phyloP scores from a whole-genome alignment of 331 rosid species.

The Pyrus hybrid region DNA sequence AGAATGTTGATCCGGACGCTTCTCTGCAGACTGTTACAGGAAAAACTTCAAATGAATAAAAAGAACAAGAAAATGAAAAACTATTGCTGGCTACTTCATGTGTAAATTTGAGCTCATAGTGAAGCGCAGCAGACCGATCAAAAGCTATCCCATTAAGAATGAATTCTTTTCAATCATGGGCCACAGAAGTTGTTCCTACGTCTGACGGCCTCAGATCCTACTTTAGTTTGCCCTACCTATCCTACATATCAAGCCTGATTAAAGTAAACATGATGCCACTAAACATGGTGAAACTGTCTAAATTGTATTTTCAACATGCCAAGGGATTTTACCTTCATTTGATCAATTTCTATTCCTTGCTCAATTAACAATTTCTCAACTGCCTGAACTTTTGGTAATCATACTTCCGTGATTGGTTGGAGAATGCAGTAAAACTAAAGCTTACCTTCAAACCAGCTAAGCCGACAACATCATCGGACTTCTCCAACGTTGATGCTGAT shows the following conservation, averaged over 20 bases:
- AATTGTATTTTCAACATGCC: neutral
- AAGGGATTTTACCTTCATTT: neutral
- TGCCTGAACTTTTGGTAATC: neutral
- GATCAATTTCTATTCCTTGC: neutral
- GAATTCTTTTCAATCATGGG: neutral
- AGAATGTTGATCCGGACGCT: slow-evolving; percentile 6
- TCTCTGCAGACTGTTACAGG: slow-evolving; percentile 10
- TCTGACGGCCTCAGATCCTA: neutral
- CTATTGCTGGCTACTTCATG: neutral
- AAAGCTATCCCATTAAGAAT: neutral
- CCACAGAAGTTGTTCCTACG: neutral
- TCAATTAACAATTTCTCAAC: neutral
- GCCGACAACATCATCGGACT: slow-evolving; percentile 5
- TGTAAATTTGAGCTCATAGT: neutral
- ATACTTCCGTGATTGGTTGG: neutral
- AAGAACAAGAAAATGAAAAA: slow-evolving; percentile 2
- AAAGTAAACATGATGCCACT: neutral
- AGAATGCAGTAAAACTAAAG: neutral
- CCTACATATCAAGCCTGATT: neutral
- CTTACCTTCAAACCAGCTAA: slow-evolving; percentile 18
- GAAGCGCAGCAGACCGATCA: neutral
- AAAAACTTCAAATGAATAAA: neutral
- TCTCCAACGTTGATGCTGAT: slow-evolving; percentile 29
- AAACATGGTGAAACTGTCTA: neutral
- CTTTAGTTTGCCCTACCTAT: neutral